Base-by-base conservation (phyloP, 2,329 filamentous ascomycete species). In the Clonostachys chloroleuca region DNA sequence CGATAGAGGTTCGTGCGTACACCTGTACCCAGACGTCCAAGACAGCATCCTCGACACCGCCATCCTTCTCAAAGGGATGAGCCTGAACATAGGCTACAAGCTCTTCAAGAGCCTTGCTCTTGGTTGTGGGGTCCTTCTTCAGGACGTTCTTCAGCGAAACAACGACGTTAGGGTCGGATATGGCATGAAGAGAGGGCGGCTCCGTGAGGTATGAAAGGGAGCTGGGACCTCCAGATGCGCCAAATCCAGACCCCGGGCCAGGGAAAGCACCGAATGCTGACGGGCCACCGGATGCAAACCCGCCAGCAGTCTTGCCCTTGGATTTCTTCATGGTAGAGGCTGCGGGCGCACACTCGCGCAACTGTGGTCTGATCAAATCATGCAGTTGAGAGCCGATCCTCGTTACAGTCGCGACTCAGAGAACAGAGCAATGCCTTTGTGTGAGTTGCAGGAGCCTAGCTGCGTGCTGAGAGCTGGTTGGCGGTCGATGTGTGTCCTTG, bases 81-180 rank as follows among this genome's bases (percentile, higher is more conserved):
- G 68, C 65, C 53, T 77, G 74, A 37, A 89, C 72, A 59, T 87
- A 79, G 34, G 78, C 64, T 43, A 89, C 76, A 17, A 99, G 69
- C 45, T 97, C 92, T 57, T 97, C 92, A 30, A 99, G 72, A 1
- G 89, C 92, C 64, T 92, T 96, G 8, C 86, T 78, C 63, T 96
- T 95, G 36, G 94, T 99, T 12, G 84, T 95, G 59, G 85, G 86
- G 69, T 96, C 92, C 68, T 94, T 95, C 70, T 97, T 99, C 44
- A 85, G 78, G 5, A 96, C 69, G 56, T 95, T 96, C 67, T 96
- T 95, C 70, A 96, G 89, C n/a, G 85, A 83, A 13, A 97, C 91
- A 36, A 92, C 83, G 36, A 92, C 75, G 59, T 94, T 87, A 8
- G 91, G 79, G 56, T 96, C 85, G 41, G 84, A 86, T 50, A 99